phyloP scores from a whole-genome alignment of 768 basidiomycete species.

The Punctularia strigosozonata region DNA sequence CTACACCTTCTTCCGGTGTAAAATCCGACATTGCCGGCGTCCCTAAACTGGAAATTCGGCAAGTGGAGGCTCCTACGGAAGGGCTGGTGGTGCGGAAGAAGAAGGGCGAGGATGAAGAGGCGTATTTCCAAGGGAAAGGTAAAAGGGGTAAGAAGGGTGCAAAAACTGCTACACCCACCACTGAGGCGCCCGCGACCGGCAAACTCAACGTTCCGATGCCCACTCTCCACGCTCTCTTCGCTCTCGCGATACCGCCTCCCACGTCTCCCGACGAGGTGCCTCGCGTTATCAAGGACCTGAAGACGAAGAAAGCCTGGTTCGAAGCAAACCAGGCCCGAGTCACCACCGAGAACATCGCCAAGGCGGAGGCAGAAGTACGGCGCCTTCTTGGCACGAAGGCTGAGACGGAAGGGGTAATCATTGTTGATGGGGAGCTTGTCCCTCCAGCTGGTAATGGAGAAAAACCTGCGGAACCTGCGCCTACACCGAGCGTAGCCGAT shows the following conservation, averaged over 20 bases:
- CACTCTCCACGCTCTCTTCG: slow-evolving; percentile 80
- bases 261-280: slow-evolving; percentile 62
- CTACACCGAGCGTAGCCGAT: slow-evolving; percentile 27
- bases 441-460: slow-evolving; percentile 30
- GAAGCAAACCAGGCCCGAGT: slow-evolving; percentile 80
- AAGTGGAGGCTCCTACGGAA: slow-evolving; percentile 64
- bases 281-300: slow-evolving; percentile 80
- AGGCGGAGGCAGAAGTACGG: slow-evolving; percentile 67
- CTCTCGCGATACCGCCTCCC: slow-evolving; percentile 86
- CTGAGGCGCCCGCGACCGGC: slow-evolving; percentile 27
- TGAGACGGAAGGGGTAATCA: slow-evolving; percentile 18
- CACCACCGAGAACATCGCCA: slow-evolving; percentile 69
- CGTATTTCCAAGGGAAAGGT: slow-evolving; percentile 56
- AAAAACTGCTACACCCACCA: slow-evolving; percentile 16
- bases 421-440: slow-evolving; percentile 17
- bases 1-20: slow-evolving; percentile 31
- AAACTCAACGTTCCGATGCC: slow-evolving; percentile 69
- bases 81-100: slow-evolving; percentile 78
- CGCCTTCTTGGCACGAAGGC: slow-evolving; percentile 35
- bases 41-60: slow-evolving; percentile 72
- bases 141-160: slow-evolving; percentile 35
- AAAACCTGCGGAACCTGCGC: slow-evolving; percentile 30
- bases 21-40: slow-evolving; percentile 45
- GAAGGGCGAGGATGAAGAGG: slow-evolving; percentile 78
- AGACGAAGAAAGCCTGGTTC: slow-evolving; percentile 92